A percentile compares a stretch with the other conserved stretches of the same genome.
Conservation (phyloP, 257 asterid species). For the Solanum ossicruentum region DNA sequence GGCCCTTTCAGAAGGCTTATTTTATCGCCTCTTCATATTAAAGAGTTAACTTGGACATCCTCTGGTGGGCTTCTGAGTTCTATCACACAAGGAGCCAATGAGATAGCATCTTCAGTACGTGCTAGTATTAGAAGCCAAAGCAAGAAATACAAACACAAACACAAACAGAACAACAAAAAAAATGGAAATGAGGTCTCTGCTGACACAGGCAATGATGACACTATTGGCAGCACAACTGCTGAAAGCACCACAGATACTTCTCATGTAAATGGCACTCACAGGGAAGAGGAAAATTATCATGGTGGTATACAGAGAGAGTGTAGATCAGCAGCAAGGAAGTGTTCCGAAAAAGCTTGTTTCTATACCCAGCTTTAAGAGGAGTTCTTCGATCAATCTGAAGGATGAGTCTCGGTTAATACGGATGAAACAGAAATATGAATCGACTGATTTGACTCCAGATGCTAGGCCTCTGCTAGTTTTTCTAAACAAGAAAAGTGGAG, state of each 20-base stretch:
- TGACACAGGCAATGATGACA: slow-evolving; percentile 38
- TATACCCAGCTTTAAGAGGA: slow-evolving; percentile 48
- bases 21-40: slow-evolving; percentile 73
- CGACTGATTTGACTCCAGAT: slow-evolving; percentile 84
- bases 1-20: slow-evolving; percentile 85
- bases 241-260: slow-evolving; percentile 30
- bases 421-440: slow-evolving; percentile 45
- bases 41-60: slow-evolving; percentile 35
- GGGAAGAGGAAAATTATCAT: slow-evolving; percentile 37
- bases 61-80: slow-evolving; percentile 80
- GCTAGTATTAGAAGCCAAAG: slow-evolving; percentile 82
- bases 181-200: slow-evolving; percentile 32
- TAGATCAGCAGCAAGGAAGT: slow-evolving; percentile 29
- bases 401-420: slow-evolving; percentile 45
- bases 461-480: slow-evolving; percentile 86
- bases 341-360: slow-evolving; percentile 41
- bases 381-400: slow-evolving; percentile 47
- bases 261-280: slow-evolving; percentile 38
- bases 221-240: slow-evolving; percentile 36
- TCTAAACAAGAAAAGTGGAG: slow-evolving; percentile 94
- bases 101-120: slow-evolving; percentile 89
- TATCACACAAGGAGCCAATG: slow-evolving; percentile 96
- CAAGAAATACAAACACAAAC: slow-evolving; percentile 43
- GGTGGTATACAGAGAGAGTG: slow-evolving; percentile 26
- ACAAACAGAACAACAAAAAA: slow-evolving; percentile 18